A percentile compares a stretch with the other conserved stretches of the same genome.
These are phyloP conservation scores for Thuidium tamariscinum DNA, from an alignment of 225 moss, liverwort and hornwort species.

Conservation along the genomic window DNA sequence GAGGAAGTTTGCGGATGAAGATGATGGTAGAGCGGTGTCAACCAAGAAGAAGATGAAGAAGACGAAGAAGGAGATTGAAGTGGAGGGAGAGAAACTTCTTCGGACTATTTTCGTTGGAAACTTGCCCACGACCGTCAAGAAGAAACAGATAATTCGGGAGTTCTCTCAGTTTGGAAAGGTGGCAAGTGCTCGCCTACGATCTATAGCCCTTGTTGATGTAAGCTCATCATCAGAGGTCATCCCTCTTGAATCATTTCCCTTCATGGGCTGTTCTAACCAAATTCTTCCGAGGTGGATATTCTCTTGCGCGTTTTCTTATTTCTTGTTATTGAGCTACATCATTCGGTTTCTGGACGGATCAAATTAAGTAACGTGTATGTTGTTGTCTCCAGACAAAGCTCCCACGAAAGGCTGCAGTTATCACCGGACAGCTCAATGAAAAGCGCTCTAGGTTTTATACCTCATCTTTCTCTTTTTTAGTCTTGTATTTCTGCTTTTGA, in stretches of 20 bases:
- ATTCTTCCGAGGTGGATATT: not conserved
- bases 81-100: slow-evolving; percentile 48
- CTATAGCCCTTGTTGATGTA: slow-evolving; percentile 85
- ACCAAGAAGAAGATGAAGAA: slow-evolving; percentile 44
- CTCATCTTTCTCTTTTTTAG: not conserved
- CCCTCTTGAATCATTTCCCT: not conserved
- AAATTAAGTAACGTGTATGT: not conserved
- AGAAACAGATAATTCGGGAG: slow-evolving; percentile 64
- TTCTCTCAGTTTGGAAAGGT: slow-evolving; percentile 82
- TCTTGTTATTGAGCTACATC: not conserved
- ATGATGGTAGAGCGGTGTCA: slow-evolving; percentile 13
- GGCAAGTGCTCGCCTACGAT: slow-evolving; percentile 74
- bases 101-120: slow-evolving; percentile 93
- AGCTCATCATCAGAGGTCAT: slow-evolving; percentile 8
- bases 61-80: slow-evolving; percentile 34
- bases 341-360: not conserved
- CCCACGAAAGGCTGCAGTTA: slow-evolving; percentile 93
- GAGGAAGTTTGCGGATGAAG: slow-evolving; percentile 46
- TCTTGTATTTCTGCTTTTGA: not conserved
- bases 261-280: not conserved
- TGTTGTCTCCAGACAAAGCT: slow-evolving; percentile 62
- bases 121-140: slow-evolving; percentile 56
- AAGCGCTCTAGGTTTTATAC: slow-evolving; percentile 59
- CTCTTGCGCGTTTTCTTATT: not conserved
- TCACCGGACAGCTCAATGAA: slow-evolving; percentile 80